These are phyloP conservation scores for Scutellaria baicalensis DNA, from an alignment of 257 asterid species.

Conservation along the genomic window DNA sequence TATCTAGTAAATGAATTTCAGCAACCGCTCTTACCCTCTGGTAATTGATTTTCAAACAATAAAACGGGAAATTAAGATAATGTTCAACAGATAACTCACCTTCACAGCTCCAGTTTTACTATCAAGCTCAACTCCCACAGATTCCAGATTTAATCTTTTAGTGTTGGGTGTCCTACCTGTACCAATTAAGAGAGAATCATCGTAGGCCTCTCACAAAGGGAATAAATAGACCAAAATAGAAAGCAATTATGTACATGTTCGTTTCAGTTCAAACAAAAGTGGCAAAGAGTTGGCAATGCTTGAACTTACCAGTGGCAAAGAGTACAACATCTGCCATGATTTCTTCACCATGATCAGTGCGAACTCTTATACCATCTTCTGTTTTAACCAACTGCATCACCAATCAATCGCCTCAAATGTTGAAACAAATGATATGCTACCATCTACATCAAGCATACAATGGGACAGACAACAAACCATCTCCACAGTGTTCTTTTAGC, in stretches of 20 bases:
- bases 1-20: too few species aligned
- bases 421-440: background rate
- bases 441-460: background rate
- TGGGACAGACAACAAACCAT: background rate
- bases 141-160: slow-evolving; percentile 71
- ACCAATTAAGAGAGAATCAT: slow-evolving; percentile 7
- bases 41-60: background rate
- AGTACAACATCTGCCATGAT: slow-evolving; percentile 83
- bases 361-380: slow-evolving; percentile 67
- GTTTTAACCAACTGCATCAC: slow-evolving; percentile 68
- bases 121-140: slow-evolving; percentile 77
- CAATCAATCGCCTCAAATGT: slow-evolving; percentile 5
- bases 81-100: slow-evolving; percentile 29
- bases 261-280: too few species aligned
- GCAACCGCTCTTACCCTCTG: background rate
- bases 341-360: slow-evolving; percentile 80
- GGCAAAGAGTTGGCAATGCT: background rate
- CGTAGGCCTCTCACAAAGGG: background rate
- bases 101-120: slow-evolving; percentile 48
- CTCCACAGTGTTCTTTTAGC: background rate
- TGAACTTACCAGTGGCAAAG: slow-evolving; percentile 86
- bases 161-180: slow-evolving; percentile 84
- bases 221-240: background rate
- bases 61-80: background rate
- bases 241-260: background rate